phyloP scores from a whole-genome alignment of 2,329 filamentous ascomycete genomes.

The Aspergillus ustus region DNA sequence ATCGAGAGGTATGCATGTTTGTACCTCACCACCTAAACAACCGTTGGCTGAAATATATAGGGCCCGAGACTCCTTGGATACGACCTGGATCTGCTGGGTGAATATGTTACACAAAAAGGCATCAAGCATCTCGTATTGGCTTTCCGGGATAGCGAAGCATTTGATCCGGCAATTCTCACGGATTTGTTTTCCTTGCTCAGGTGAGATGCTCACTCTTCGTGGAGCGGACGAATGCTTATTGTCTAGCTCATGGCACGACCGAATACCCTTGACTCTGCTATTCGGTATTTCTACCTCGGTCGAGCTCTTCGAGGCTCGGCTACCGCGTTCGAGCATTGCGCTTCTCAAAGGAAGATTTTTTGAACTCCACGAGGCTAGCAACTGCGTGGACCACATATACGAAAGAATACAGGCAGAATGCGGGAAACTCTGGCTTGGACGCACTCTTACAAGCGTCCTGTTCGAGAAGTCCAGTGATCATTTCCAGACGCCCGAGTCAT shows the following conservation, averaged over 20 bases:
- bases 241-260: slow-evolving; percentile 62
- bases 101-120: slow-evolving; percentile 44
- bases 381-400: slow-evolving; percentile 50
- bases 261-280: slow-evolving; percentile 63
- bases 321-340: slow-evolving; percentile 58
- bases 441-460: slow-evolving; percentile 55
- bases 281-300: slow-evolving; percentile 67
- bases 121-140: slow-evolving; percentile 48
- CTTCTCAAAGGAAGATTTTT: slow-evolving; percentile 61
- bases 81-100: slow-evolving; percentile 51
- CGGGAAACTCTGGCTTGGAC: slow-evolving; percentile 56
- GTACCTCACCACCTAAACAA: background rate
- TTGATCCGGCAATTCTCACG: slow-evolving; percentile 49
- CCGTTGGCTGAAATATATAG: slow-evolving; percentile 27
- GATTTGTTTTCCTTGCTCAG: slow-evolving; percentile 52
- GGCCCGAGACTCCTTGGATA: slow-evolving; percentile 49
- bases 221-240: slow-evolving; percentile 27
- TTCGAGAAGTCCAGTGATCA: slow-evolving; percentile 63
- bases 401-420: slow-evolving; percentile 42
- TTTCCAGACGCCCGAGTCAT: slow-evolving; percentile 62
- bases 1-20: slow-evolving; percentile 40
- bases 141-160: slow-evolving; percentile 53
- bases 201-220: slow-evolving; percentile 38
- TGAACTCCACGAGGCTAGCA: slow-evolving; percentile 55
- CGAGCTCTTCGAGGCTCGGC: slow-evolving; percentile 63